Conservation (phyloP, 2,329 filamentous ascomycete species). For the Trichoderma sp. region DNA sequence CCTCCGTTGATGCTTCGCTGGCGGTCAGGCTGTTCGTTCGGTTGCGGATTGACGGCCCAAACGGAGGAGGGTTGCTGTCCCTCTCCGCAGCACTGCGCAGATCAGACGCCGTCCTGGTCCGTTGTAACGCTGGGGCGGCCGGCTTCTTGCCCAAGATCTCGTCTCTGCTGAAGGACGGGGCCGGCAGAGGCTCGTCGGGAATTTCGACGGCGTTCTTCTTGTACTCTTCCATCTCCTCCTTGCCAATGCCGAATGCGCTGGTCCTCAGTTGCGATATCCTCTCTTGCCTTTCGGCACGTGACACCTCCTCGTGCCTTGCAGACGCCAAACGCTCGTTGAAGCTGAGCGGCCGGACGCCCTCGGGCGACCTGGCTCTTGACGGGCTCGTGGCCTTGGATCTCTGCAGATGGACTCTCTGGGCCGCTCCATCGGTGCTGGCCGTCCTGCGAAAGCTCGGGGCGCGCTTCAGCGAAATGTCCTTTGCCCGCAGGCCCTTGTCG, state of each 20-base stretch:
- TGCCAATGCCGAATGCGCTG: constrained; percentile 59
- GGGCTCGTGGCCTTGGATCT: constrained; percentile 47
- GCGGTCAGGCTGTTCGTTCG: constrained; percentile 31
- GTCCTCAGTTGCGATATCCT: constrained; percentile 57
- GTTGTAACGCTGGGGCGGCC: constrained; percentile 40
- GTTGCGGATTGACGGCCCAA: not conserved
- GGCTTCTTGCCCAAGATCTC: constrained; percentile 54
- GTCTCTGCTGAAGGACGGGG: constrained; percentile 63
- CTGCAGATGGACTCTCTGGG: constrained; percentile 46
- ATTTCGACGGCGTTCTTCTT: constrained; percentile 61
- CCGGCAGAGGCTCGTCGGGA: constrained; percentile 50
- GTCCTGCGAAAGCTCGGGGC: constrained; percentile 54
- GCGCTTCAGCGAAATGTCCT: constrained; percentile 81
- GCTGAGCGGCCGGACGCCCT: constrained; percentile 50
- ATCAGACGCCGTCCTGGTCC: constrained; percentile 50
- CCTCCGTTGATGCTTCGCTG: constrained; percentile 33
- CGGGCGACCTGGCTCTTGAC: constrained; percentile 32
- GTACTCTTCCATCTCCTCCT: constrained; percentile 61
- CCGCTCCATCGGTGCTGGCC: constrained; percentile 30
- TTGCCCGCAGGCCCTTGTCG: constrained; percentile 80
- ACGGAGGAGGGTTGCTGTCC: constrained; percentile 1
- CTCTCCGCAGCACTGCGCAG: constrained; percentile 32
- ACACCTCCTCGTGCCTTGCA: constrained; percentile 60
- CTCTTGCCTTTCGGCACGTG: constrained; percentile 53
- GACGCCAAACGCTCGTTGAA: constrained; percentile 88